These are phyloP conservation scores for Hyaloscypha hepaticicola DNA, from an alignment of 495 filamentous ascomycete species.

Conservation along the genomic window DNA sequence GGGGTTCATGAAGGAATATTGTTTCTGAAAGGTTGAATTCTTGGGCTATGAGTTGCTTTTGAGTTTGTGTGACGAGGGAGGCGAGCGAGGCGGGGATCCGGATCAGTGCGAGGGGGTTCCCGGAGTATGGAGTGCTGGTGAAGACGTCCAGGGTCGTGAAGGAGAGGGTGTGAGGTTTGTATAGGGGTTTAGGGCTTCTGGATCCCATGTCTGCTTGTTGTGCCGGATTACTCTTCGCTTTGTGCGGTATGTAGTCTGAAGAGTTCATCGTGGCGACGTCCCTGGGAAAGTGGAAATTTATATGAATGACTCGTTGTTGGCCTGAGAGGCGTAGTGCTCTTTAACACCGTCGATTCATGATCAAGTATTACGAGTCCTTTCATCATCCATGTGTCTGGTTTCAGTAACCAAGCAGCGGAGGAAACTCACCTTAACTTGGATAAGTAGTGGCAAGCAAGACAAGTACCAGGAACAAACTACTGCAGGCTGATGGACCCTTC, in stretches of 20 bases:
- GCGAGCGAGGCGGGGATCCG: constrained; percentile 40
- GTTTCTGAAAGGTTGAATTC: constrained; percentile 90
- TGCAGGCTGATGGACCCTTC: neutral
- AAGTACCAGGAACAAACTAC: neutral
- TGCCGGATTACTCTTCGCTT: neutral
- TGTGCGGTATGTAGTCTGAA: neutral
- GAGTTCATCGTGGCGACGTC: neutral
- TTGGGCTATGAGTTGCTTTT: constrained; percentile 63
- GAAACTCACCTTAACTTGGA: neutral
- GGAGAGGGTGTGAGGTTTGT: constrained; percentile 31
- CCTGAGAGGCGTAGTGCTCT: no score
- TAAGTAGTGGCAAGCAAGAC: neutral
- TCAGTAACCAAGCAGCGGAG: neutral
- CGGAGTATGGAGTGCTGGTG: constrained; percentile 53
- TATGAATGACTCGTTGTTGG: no score
- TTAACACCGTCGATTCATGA: neutral
- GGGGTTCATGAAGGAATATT: constrained; percentile 63
- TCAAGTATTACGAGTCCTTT: neutral
- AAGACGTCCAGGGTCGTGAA: constrained; percentile 71
- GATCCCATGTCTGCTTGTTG: neutral
- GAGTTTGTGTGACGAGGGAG: constrained; percentile 39
- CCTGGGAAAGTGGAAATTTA: no score
- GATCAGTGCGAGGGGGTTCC: constrained; percentile 72
- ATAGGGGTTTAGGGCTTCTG: no score
- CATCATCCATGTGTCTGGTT: neutral